Evolutionary conservation across 306 rosid species (phyloP).

Genomic region (Castanea crenata): DNA sequence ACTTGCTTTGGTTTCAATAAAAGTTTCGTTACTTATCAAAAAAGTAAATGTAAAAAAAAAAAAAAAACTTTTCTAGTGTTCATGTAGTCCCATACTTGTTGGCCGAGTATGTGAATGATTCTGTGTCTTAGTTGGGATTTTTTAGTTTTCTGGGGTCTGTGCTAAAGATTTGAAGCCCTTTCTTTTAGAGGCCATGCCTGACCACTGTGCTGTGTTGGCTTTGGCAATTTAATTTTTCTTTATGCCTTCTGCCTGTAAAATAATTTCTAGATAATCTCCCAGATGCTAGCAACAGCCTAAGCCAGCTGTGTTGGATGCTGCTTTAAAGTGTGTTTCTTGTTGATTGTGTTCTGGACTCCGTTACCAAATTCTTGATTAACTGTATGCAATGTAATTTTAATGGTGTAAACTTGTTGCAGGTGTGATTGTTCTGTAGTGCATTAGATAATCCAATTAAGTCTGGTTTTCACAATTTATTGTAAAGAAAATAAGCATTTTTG

Average conservation of each 20-base stretch:
- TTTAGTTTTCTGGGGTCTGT: too few relatives aligned
- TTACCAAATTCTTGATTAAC: neutral
- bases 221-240: neutral
- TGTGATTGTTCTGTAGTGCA: neutral
- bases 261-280: neutral
- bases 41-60: too few relatives aligned
- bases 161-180: too few relatives aligned
- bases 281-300: neutral
- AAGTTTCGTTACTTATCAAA: too few relatives aligned
- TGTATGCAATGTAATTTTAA: neutral
- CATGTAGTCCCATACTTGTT: too few relatives aligned
- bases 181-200: too few relatives aligned
- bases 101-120: too few relatives aligned
- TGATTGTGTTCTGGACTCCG: neutral
- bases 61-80: too few relatives aligned
- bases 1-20: too few relatives aligned
- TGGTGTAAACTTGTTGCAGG: too few relatives aligned
- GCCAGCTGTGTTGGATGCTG: neutral
- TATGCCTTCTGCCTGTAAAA: neutral
- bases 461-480: neutral
- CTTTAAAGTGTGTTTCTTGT: neutral
- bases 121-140: too few relatives aligned
- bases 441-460: neutral
- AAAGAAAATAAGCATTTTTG: constrained; percentile 5
- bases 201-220: neutral